Percentiles rank a stretch among this genome's conserved stretches.
Evolutionary conservation across 306 rosid genomes (phyloP).

Genomic region (Astragalus glycyphyllos): DNA sequence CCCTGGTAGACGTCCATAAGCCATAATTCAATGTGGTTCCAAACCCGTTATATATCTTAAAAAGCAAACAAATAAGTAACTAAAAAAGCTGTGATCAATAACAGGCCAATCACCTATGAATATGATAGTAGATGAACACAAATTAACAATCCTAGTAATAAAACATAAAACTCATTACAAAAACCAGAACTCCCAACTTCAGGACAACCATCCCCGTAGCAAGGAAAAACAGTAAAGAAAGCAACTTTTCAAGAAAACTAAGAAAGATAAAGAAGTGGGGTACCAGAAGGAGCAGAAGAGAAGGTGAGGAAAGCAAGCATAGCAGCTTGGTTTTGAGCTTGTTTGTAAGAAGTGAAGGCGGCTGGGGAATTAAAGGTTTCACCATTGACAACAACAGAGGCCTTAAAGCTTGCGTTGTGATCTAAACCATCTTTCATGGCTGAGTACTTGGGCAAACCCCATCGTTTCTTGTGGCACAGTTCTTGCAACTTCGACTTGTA

Average conservation of each 20-base stretch:
- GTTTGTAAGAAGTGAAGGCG: conserved; percentile 54
- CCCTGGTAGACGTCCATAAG: too few relatives aligned
- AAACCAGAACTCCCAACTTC: too few relatives aligned
- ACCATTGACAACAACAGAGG: conserved; percentile 60
- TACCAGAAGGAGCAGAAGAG: conserved; percentile 39
- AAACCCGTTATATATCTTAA: neutral
- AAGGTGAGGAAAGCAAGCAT: conserved; percentile 58
- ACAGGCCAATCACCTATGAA: neutral
- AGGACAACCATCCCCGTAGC: too few relatives aligned
- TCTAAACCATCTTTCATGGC: conserved; percentile 59
- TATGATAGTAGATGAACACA: too few relatives aligned
- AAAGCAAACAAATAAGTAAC: neutral
- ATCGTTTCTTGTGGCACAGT: conserved; percentile 61
- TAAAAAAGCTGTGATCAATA: neutral
- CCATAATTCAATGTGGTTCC: too few relatives aligned
- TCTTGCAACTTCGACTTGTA: conserved; percentile 70
- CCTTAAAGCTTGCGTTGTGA: conserved; percentile 62
- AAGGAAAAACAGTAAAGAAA: neutral
- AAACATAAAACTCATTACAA: too few relatives aligned
- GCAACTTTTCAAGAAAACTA: neutral
- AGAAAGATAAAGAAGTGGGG: neutral
- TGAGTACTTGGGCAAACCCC: conserved; percentile 59
- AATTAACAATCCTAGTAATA: too few relatives aligned
- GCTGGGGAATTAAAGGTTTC: conserved; percentile 44
- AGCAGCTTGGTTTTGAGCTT: conserved; percentile 71